Base-by-base conservation (phyloP, 2,329 filamentous ascomycete genomes). In the Thelonectria olida region DNA sequence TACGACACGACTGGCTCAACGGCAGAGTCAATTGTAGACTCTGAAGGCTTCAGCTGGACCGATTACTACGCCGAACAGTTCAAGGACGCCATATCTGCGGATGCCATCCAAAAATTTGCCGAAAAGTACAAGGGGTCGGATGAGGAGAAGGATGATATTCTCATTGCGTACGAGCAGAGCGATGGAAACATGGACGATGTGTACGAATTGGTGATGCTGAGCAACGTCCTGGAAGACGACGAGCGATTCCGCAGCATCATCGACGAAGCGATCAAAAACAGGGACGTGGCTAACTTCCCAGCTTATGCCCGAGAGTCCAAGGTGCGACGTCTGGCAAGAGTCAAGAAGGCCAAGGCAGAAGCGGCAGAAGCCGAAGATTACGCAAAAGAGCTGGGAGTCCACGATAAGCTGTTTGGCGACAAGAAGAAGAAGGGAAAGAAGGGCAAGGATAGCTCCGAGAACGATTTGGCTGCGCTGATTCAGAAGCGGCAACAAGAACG, bases 1-100 rank as follows among this genome's bases (percentile, higher is more conserved):
- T 99, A 97, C 81, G 95, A 99, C 74, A 84, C 86, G 54, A 98
- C 95, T 0, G 96, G 96, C 55, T 96, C 91, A 57, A 98, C 94
- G 0, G 88, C 92, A 10, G 94, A 97, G 74, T 90, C 88, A 8
- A 86, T 97, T 20, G 85, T 90, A 28, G 90, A 93, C 74, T 85
- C 87, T 4, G 89, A 92, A 61, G 91, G 90, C 54, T 99, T 98
- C 80, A 87, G 92, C 81, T 99, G 96, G 96, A 84, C 87, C 54
- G 90, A 92, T 48, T 99, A 93, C 81, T 99, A 96, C 82, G 88
- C 89, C 55, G 88, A 90, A 66, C 93, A 97, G 71, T 97, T 90
- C 76, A 87, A 86, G 50, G 90, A 94, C 58, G 84, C 92, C 23
- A 84, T 99, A 51, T 93, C 88, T 17, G 80, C 84, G 3, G 88